These are phyloP conservation scores for Fusarium buxicola DNA, from an alignment of 2,329 filamentous ascomycete species.

Conservation along the genomic window DNA sequence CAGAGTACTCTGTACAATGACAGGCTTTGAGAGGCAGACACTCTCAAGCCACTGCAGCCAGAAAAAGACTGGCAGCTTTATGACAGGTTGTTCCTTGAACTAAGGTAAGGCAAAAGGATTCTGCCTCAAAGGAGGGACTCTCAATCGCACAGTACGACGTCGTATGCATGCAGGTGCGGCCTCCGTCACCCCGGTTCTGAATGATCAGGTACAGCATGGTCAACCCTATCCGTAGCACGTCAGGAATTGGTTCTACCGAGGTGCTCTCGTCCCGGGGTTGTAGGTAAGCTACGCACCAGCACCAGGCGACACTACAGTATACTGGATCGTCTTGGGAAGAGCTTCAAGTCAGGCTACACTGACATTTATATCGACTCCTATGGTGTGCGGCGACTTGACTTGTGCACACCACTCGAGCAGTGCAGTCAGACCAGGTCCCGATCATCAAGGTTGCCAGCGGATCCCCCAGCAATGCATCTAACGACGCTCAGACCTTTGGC, in stretches of 20 bases:
- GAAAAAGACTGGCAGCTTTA: conserved; percentile 2
- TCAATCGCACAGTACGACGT: background rate
- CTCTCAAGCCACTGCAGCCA: conserved; percentile 1
- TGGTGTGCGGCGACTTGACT: background rate
- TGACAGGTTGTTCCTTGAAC: conserved; percentile 8
- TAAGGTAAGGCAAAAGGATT: background rate
- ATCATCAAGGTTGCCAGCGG: conserved; percentile 38
- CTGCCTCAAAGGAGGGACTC: background rate
- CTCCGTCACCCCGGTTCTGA: background rate
- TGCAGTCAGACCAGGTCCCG: background rate
- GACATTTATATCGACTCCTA: background rate
- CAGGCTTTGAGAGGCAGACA: background rate
- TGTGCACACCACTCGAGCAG: background rate
- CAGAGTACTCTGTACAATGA: background rate
- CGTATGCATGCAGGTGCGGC: conserved; percentile 1
- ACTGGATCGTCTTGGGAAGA: background rate
- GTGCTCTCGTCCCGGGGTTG: background rate
- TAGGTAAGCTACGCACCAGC: background rate
- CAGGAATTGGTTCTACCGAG: background rate
- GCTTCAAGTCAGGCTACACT: background rate
- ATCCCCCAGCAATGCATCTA: conserved; percentile 29
- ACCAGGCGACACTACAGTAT: background rate
- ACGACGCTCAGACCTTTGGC: conserved; percentile 35
- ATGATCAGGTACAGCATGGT: background rate
- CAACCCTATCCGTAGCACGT: background rate